These are phyloP conservation scores for Phyllosticta paracitricarpa DNA, from an alignment of 2,329 filamentous ascomycete genomes.

Conservation along the genomic window DNA sequence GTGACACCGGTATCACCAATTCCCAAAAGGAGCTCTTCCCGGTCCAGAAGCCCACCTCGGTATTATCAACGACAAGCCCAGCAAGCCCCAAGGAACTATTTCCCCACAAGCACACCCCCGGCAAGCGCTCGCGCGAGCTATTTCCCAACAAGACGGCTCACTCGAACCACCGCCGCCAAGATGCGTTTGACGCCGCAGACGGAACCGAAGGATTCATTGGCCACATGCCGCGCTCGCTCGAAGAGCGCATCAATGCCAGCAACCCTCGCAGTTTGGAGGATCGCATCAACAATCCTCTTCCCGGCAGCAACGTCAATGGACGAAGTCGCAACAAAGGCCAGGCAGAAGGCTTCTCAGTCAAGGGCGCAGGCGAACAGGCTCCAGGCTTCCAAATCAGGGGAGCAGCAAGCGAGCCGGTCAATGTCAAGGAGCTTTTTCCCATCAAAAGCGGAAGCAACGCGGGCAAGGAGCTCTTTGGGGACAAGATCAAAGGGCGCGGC, in stretches of 20 bases:
- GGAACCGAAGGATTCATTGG: constrained; percentile 16
- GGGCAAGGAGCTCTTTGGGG: constrained; percentile 23
- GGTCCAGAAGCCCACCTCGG: constrained; percentile 14
- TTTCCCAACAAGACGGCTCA: constrained; percentile 28
- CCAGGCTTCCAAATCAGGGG: constrained; percentile 21
- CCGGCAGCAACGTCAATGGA: not conserved
- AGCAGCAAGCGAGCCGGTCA: constrained; percentile 1
- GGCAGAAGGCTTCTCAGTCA: constrained; percentile 11
- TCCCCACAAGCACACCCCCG: constrained; percentile 13
- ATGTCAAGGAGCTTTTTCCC: constrained; percentile 11
- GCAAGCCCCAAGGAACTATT: constrained; percentile 13
- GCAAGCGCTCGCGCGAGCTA: constrained; percentile 18
- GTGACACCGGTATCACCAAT: constrained; percentile 23
- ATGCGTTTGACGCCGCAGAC: constrained; percentile 27
- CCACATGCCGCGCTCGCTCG: constrained; percentile 1
- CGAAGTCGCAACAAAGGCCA: not conserved
- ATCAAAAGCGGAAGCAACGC: constrained; percentile 13
- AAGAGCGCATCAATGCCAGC: constrained; percentile 10
- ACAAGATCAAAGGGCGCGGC: constrained; percentile 22
- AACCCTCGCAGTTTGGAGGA: not conserved
- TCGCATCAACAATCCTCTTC: not conserved
- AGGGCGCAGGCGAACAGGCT: constrained; percentile 5
- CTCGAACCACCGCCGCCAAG: constrained; percentile 35
- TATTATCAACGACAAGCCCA: constrained; percentile 2
- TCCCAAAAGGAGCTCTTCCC: constrained; percentile 50